Base-by-base conservation (phyloP, 2,329 filamentous ascomycete genomes). In the Cyclaneusma minus region DNA sequence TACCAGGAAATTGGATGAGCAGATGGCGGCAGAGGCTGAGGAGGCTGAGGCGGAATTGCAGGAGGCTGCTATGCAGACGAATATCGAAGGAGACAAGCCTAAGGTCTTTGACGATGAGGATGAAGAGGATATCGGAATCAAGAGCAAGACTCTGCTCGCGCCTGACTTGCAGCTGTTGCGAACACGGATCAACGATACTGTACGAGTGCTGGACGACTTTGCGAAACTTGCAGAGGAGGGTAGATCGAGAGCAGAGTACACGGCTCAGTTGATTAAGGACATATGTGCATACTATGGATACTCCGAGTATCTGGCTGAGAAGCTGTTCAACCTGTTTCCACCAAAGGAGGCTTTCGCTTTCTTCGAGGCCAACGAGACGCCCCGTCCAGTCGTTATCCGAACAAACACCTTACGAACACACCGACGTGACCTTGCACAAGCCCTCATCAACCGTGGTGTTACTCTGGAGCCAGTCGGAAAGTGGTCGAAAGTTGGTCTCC, bases 251-350 rank as follows among this genome's bases (percentile, higher is more conserved):
- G 69, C 78, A 27, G 89, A 95, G 47, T 95, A 98, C 52, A 83
- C 80, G 9, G 62, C 71, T 13, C 80, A 91, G 50, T 62, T 98
- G 29, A 55, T 95, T 34, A 80, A 83, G 54, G 89, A 98, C 45
- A 80, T 95, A 32, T 94, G 84, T 57, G 71, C 78, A 29, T 98
- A 98, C 62, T 98, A 98, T 49, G 85, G 87, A 33, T 98, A 98
- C 60, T 91, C 81, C 3, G 71, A 78, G 19, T 95, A 78, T 55
- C 66, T 98, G n/a, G 89, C 85, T 4, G 82, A 93, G 54, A 98
- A 95, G 62, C 72, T 98, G 10, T 84, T 85, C 58, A 76, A 78
- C 45, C 71, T 98, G 5, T 95, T 98, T 56, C 73, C 84, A 2
- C 82, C 89, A 1, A 75, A 78, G 41, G 89, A 98, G 57, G 89